Percentiles rank a stretch among this genome's conserved stretches.
These are phyloP conservation scores for Mortierella alpina DNA, from an alignment of 192 early-diverging fungal species.

Conservation along the genomic window DNA sequence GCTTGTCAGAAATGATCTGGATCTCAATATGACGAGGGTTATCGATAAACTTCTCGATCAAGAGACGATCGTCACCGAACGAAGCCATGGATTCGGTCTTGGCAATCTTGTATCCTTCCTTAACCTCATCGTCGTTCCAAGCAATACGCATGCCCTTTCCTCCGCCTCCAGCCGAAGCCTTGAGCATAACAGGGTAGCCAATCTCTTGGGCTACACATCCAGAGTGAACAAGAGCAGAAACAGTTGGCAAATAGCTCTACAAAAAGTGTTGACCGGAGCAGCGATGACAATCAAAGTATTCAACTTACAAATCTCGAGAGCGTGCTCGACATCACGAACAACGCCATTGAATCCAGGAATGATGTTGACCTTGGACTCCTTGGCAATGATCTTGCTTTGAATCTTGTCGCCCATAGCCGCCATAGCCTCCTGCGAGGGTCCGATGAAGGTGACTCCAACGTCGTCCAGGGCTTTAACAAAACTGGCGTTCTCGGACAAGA, in stretches of 20 bases:
- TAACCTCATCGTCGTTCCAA: conserved; percentile 71
- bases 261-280: background rate
- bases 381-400: conserved; percentile 81
- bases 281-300: background rate
- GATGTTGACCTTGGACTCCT: conserved; percentile 76
- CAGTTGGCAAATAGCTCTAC: background rate
- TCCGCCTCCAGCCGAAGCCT: conserved; percentile 84
- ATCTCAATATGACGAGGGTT: conserved; percentile 85
- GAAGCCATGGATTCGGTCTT: conserved; percentile 82
- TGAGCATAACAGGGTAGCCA: conserved; percentile 87
- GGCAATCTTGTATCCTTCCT: conserved; percentile 83
- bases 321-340: conserved; percentile 77
- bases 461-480: conserved; percentile 86
- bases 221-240: background rate
- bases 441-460: conserved; percentile 79
- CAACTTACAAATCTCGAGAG: conserved; percentile 71
- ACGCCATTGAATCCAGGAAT: conserved; percentile 92
- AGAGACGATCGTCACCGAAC: conserved; percentile 90
- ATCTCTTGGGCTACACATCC: conserved; percentile 63
- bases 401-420: conserved; percentile 87
- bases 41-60: conserved; percentile 94
- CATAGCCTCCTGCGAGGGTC: conserved; percentile 75
- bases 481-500: conserved; percentile 88
- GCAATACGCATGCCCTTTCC: conserved; percentile 90
- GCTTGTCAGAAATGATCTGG: conserved; percentile 75